Base-by-base conservation (phyloP, 176 grass and related monocot genomes). In the Avena atlantica region DNA sequence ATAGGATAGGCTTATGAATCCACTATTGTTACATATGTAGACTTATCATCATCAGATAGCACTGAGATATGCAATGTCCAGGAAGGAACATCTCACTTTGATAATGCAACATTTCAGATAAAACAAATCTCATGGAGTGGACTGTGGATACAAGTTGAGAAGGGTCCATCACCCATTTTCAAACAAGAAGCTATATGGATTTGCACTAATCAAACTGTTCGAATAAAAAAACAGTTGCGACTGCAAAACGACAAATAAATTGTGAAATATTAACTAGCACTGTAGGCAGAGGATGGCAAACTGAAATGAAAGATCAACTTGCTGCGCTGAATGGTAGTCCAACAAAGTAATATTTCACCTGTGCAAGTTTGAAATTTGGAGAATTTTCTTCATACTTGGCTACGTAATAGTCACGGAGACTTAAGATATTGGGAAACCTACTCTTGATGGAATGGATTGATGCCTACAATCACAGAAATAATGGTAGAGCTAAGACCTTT, bases 371-470 rank as follows among this genome's bases (percentile, higher is more conserved):
- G 78, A 99, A 99, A 74, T 99, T 96, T 81, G 83, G 90, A 85
- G 94, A 96, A 92, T 96, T 99, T 82, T 99, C 97, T 90, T 69
- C 97, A 85, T 99, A 99, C 89, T 94, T 99, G 69, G 97, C 97
- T 77, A 89, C 78, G 71, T 90, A 99, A 84, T 94, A 99, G 78
- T 94, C 92, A 13, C 92, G 92, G n/a, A 99, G 87, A 88, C 87
- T 99, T 62, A 83, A 86, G 66, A 96, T 92, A 90, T 94, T 87
- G 55, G 89, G 94, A 72, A 99, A 99, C 79, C 97, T 91, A 93
- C 97, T 94, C 88, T 99, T 99, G 76, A 99, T 91, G 62, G 97
- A 99, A 90, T 99, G 94, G 79, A 99, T 99, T 87, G 97, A 99
- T 58, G 97, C 94, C 97, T 99, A 79, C 48, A 91, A 70, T 80